Evolutionary conservation across 1,284 basidiomycete genomes (phyloP).

Genomic region (Mycosarcoma maydis): DNA sequence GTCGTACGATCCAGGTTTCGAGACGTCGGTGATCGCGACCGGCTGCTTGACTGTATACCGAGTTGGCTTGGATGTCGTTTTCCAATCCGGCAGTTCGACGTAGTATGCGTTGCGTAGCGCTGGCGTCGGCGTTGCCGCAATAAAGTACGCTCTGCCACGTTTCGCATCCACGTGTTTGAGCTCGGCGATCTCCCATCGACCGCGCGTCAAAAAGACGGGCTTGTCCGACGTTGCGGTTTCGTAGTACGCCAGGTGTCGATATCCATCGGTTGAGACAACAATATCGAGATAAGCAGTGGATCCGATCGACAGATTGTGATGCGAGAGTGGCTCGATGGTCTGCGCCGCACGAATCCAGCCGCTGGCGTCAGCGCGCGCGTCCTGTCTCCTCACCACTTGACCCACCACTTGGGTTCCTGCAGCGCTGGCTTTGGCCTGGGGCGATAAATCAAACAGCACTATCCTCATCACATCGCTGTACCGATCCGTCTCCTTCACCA

Average conservation of each 20-base stretch:
- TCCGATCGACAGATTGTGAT: constrained; percentile 32
- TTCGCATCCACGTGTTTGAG: constrained; percentile 79
- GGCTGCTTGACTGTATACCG: constrained; percentile 72
- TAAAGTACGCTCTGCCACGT: constrained; percentile 82
- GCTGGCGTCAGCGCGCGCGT: constrained; percentile 78
- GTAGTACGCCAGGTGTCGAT: constrained; percentile 55
- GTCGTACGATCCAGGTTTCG: constrained; percentile 74
- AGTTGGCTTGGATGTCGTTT: constrained; percentile 69
- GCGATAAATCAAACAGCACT: constrained; percentile 42
- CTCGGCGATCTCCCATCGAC: constrained; percentile 85
- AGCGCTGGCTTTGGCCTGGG: neutral
- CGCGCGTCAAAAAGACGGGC: constrained; percentile 76
- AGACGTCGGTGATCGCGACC: constrained; percentile 76
- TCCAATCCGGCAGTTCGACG: constrained; percentile 50
- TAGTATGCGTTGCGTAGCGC: constrained; percentile 83
- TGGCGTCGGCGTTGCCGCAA: constrained; percentile 82
- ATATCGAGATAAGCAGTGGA: constrained; percentile 57
- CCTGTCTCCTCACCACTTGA: constrained; percentile 71
- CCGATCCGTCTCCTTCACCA: constrained; percentile 84
- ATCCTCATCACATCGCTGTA: constrained; percentile 54
- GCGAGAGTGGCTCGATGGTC: constrained; percentile 41
- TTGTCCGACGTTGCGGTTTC: constrained; percentile 18
- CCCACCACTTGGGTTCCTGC: constrained; percentile 46
- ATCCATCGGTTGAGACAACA: constrained; percentile 43
- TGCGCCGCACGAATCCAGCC: constrained; percentile 83